phyloP scores from a whole-genome alignment of 1,139 yeast genomes.

The Pichia sp. region DNA sequence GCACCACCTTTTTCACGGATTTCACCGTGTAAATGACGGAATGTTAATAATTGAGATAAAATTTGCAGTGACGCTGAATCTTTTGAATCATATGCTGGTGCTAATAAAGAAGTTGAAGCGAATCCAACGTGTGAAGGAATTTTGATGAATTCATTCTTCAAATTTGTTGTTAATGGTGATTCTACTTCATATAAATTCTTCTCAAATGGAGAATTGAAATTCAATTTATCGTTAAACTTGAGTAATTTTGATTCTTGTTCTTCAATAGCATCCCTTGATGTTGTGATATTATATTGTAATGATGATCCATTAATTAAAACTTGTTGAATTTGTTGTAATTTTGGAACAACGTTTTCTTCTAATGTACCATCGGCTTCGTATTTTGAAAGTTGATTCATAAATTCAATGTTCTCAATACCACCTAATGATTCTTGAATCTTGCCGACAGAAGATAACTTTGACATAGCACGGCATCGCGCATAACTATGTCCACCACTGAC shows the following conservation, averaged over 20 bases:
- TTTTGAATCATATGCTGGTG: slow-evolving; percentile 57
- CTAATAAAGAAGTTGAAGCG: slow-evolving; percentile 61
- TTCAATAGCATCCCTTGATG: slow-evolving; percentile 40
- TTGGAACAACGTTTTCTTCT: slow-evolving; percentile 52
- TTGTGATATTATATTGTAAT: slow-evolving; percentile 53
- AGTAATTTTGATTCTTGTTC: slow-evolving; percentile 39
- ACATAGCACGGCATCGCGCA: slow-evolving; percentile 64
- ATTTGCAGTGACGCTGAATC: slow-evolving; percentile 88
- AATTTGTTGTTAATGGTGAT: background rate
- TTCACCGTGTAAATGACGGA: slow-evolving; percentile 79
- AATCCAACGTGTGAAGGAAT: slow-evolving; percentile 90
- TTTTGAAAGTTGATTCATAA: slow-evolving; percentile 54
- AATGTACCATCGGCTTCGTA: slow-evolving; percentile 53
- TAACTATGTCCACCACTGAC: slow-evolving; percentile 87
- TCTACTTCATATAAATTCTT: slow-evolving; percentile 13
- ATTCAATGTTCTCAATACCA: slow-evolving; percentile 73
- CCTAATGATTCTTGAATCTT: slow-evolving; percentile 55
- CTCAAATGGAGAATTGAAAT: slow-evolving; percentile 12
- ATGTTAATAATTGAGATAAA: slow-evolving; percentile 72
- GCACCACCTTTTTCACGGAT: slow-evolving; percentile 97
- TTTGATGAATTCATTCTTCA: slow-evolving; percentile 41
- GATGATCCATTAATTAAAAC: slow-evolving; percentile 36
- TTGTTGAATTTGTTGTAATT: slow-evolving; percentile 49
- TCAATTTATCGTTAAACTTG: slow-evolving; percentile 31
- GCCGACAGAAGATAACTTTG: slow-evolving; percentile 56